Evolutionary conservation across 1,139 yeast genomes (phyloP).

Genomic region (Hyphopichia fennica): DNA sequence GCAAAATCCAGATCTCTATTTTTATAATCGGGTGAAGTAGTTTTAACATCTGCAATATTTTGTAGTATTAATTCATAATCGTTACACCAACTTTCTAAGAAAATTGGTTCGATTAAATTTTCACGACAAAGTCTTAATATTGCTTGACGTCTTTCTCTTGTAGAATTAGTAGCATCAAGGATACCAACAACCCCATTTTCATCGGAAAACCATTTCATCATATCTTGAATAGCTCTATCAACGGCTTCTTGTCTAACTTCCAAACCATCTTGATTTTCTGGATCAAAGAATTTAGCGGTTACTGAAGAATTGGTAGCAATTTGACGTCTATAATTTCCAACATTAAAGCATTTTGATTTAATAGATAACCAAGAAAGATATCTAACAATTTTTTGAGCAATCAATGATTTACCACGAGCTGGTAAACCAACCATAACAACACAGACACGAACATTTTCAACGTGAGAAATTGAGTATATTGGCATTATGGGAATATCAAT

Average conservation of each 20-base stretch:
- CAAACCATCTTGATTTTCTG: constrained; percentile 62
- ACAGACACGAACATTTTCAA: constrained; percentile 68
- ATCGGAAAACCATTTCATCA: constrained; percentile 82
- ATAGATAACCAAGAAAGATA: constrained; percentile 91
- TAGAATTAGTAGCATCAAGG: constrained; percentile 80
- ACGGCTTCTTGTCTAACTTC: constrained; percentile 69
- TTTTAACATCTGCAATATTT: constrained; percentile 81
- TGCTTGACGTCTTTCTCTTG: constrained; percentile 67
- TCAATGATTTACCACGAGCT: constrained; percentile 74
- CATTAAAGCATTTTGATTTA: constrained; percentile 84
- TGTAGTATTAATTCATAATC: constrained; percentile 75
- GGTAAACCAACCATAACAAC: constrained; percentile 78
- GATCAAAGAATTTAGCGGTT: constrained; percentile 76
- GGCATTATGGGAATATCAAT: constrained; percentile 65
- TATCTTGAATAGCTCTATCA: constrained; percentile 70
- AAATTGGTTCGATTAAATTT: constrained; percentile 80
- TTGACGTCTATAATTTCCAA: constrained; percentile 78
- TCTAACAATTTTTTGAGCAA: constrained; percentile 81
- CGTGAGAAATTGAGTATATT: constrained; percentile 72
- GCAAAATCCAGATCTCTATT: constrained; percentile 73
- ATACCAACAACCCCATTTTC: constrained; percentile 89
- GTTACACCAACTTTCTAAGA: constrained; percentile 89
- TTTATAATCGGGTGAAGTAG: constrained; percentile 85
- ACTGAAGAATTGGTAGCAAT: constrained; percentile 31
- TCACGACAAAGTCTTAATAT: constrained; percentile 63